These are phyloP conservation scores for Dillenia turbinata DNA, from an alignment of 164 flowering plant genomes.

Conservation along the genomic window DNA sequence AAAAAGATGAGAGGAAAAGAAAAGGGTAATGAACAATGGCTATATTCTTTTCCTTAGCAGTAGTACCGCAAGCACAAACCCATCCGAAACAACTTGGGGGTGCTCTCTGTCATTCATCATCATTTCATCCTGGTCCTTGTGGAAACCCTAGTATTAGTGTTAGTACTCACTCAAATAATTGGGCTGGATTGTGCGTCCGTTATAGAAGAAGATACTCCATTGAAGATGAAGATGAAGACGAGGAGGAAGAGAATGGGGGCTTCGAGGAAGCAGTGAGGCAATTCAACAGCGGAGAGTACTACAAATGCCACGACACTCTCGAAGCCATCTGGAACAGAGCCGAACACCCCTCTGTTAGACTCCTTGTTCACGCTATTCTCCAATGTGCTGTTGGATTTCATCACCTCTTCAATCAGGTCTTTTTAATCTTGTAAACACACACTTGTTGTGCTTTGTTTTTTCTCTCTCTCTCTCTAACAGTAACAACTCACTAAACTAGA, in stretches of 20 bases:
- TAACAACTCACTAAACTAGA: no score
- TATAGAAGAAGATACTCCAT: not conserved
- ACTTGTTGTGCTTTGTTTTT: not conserved
- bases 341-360: conserved; percentile 50
- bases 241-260: conserved; percentile 14
- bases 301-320: conserved; percentile 73
- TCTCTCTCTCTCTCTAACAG: no score
- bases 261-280: conserved; percentile 63
- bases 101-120: no score
- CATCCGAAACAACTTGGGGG: no score
- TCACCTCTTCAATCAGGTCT: conserved; percentile 72
- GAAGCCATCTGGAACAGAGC: conserved; percentile 75
- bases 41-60: no score
- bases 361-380: conserved; percentile 69
- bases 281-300: conserved; percentile 65
- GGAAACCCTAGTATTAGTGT: no score
- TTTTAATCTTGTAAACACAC: not conserved
- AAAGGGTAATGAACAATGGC: no score
- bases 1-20: no score
- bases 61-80: no score
- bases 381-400: conserved; percentile 91
- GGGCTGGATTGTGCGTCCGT: no score
- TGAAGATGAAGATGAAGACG: conserved; percentile 32
- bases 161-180: no score
- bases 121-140: no score